Base-by-base conservation (phyloP, 768 basidiomycete species). In the Austroboletus eburneus region DNA sequence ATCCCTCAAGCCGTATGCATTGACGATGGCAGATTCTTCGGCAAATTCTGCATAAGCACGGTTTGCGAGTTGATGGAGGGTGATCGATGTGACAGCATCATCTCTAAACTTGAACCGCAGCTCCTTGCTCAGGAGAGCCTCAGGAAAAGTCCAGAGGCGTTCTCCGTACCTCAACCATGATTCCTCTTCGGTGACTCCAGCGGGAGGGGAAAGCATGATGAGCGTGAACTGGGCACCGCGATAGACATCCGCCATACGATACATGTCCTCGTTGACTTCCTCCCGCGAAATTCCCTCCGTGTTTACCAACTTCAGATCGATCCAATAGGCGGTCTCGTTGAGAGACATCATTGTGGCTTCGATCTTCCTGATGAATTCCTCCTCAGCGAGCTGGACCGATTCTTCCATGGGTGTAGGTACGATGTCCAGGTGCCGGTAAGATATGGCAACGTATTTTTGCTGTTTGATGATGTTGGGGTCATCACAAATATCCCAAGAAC, bases 141-240 rank as follows among this genome's bases (percentile, higher is more conserved):
- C 50, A 1, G 59, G 59, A 6, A 64, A 53, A 1, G 54, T 64
- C 59, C 59, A 61, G 12, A 63, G 47, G 30, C 62, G 55, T 23
- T 59, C 25, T 7, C 58, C 62, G 8, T 59, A 60, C 9, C 12
- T 9, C 7, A 22, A 9, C 59, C 59, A 63, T 24, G 48, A 43
- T 2, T 14, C 17, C 10, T 50, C 32, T 4, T 55, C 27, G n/a
- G 41, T 41, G 25, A 39, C 33, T 3, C 0, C 27, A 1, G 5
- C 16, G 5, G 30, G 12, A 2, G 53, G 46, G n/a, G 0, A 21
- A 25, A 64, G 45, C 36, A 61, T 33, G 34, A 64, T 58, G 7
- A 60, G 51, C 5, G 62, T 60, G 43, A 61, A 63, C 37, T 52
- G 43, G 20, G 58, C 58, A 1, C 43, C 22, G 12, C 46, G 51